Evolutionary conservation across 805 yeast genomes (phyloP).

Genomic region (Ogataea paraovalis): DNA sequence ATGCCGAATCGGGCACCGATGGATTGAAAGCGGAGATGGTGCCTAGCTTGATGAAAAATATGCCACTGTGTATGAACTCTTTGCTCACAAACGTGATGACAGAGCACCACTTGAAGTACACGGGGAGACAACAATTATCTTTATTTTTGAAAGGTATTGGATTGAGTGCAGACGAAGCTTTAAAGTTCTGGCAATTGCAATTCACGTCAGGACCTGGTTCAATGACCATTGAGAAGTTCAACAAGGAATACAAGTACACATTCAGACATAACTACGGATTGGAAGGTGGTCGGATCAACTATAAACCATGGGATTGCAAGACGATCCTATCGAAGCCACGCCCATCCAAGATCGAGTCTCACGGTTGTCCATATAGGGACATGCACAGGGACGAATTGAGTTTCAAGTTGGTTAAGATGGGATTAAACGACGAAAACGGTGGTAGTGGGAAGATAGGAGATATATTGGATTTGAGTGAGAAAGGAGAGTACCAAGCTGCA

Average conservation of each 20-base stretch:
- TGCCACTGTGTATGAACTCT: conserved; percentile 66
- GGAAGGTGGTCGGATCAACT: conserved; percentile 85
- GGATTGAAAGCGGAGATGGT: conserved; percentile 59
- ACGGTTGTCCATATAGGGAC: conserved; percentile 93
- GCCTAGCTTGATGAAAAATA: conserved; percentile 53
- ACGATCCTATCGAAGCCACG: conserved; percentile 69
- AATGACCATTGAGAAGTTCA: conserved; percentile 68
- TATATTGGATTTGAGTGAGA: conserved; percentile 63
- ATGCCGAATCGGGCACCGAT: conserved; percentile 8
- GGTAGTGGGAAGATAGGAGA: conserved; percentile 45
- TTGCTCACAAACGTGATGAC: conserved; percentile 56
- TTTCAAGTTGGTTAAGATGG: conserved; percentile 55
- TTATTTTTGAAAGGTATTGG: conserved; percentile 90
- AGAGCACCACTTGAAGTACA: conserved; percentile 74
- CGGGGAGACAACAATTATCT: conserved; percentile 82
- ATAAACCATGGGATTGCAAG: conserved; percentile 81
- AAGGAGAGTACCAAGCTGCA: conserved; percentile 76
- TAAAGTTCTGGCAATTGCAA: conserved; percentile 75
- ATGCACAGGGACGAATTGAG: conserved; percentile 61
- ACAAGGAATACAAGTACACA: conserved; percentile 85
- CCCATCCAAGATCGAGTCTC: conserved; percentile 64
- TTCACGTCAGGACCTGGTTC: conserved; percentile 52
- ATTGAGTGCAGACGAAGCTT: conserved; percentile 77
- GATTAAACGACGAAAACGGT: conserved; percentile 57
- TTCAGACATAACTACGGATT: conserved; percentile 87